Base-by-base conservation (phyloP, 1,284 basidiomycete species). In the Leccinum pseudoinsigne region DNA sequence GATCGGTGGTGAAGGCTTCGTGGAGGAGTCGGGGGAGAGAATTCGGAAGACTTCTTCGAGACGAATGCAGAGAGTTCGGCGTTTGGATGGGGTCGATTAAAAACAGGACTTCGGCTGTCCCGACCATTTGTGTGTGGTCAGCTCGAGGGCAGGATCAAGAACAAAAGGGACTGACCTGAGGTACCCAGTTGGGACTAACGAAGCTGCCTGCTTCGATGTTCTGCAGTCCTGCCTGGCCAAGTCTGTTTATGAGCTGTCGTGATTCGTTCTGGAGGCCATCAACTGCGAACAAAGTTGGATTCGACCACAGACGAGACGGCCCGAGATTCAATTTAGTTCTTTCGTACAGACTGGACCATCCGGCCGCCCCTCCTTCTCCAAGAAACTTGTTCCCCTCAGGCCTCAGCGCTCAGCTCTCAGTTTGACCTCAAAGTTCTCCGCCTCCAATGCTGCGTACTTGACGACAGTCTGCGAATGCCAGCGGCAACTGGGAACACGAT, bases 101-200 rank as follows among this genome's bases (percentile, higher is more conserved):
- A n/a, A 80, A 77, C 16, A 94, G 79, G 23, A 94, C 87, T 57
- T 92, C 86, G 2, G 88, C 79, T 0, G 94, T 95, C 28, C 92
- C 92, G n/a, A 87, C 92, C 94, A 96, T 95, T 89, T 95, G 56
- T 7, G 56, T 8, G 8, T n/a, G 12, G 11, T 18, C 7, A 34
- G 31, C 31, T 34, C 10, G 31, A 0, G 21, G 11, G 47, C 40
- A 50, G 14, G 14, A 23, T 51, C 7, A n/a, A 53, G 14, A 14
- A 16, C 6, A 50, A 28, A 50, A 55, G 12, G n/a, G 38, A 79
- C 86, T 64, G 66, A 90, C 93, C 84, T 95, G 93, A 1, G 94
- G 95, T 16, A 97, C 93, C 91, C 94, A 95, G 75, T 94, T 95
- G 0, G 91, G 90, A 74, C 92, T 92, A 59, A 98, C 95, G 72